Evolutionary conservation across 306 rosid genomes (phyloP).

Genomic region (Inga leiocalycina): DNA sequence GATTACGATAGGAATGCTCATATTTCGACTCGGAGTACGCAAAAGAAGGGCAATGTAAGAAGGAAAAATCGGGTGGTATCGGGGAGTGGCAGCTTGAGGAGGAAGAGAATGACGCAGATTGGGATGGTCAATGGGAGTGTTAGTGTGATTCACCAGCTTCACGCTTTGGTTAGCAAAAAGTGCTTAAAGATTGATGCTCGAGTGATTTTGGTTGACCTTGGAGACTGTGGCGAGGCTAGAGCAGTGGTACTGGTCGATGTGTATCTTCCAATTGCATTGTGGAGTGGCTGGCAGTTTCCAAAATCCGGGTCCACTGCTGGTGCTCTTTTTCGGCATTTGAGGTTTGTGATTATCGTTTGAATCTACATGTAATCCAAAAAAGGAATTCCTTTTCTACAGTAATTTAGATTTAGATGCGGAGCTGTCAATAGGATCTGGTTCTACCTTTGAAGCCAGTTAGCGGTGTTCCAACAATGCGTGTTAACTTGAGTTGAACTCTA

Average conservation of each 20-base stretch:
- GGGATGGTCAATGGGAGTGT: slow-evolving; percentile 81
- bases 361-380: background rate
- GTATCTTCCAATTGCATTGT: slow-evolving; percentile 54
- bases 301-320: slow-evolving; percentile 57
- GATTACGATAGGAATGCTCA: background rate
- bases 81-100: background rate
- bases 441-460: slow-evolving; percentile 1
- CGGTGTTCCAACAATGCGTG: background rate
- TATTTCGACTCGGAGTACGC: slow-evolving; percentile 5
- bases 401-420: background rate
- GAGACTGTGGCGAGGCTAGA: slow-evolving; percentile 41
- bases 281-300: slow-evolving; percentile 93
- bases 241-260: slow-evolving; percentile 76
- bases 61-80: slow-evolving; percentile 11
- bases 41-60: background rate
- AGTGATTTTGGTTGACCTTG: slow-evolving; percentile 44
- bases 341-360: slow-evolving; percentile 45
- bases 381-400: background rate
- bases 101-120: slow-evolving; percentile 52
- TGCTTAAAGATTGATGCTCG: slow-evolving; percentile 58
- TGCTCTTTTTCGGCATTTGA: slow-evolving; percentile 72
- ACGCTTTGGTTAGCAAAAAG: slow-evolving; percentile 61
- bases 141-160: slow-evolving; percentile 81
- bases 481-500: background rate
- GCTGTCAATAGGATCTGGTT: background rate